Evolutionary conservation across 2,329 filamentous ascomycete genomes (phyloP).

Genomic region (Scolecobasidium constrictum): DNA sequence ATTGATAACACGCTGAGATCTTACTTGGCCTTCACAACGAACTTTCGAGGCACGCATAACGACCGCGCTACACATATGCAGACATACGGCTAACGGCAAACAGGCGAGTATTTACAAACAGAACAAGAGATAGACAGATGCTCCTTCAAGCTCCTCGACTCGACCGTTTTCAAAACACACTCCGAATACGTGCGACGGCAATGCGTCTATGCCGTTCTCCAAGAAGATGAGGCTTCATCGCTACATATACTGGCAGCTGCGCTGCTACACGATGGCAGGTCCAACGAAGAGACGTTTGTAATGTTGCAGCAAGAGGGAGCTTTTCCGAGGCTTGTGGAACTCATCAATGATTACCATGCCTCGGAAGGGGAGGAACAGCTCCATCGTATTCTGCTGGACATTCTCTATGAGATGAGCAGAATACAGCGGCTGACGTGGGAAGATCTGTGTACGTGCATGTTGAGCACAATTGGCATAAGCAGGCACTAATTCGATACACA

Average conservation of each 20-base stretch:
- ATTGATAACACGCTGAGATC: slow-evolving; percentile 80
- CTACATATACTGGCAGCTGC: slow-evolving; percentile 76
- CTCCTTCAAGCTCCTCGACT: slow-evolving; percentile 66
- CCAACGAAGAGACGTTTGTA: slow-evolving; percentile 67
- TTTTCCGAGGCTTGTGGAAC: slow-evolving; percentile 72
- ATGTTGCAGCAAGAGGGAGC: slow-evolving; percentile 80
- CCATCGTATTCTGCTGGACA: slow-evolving; percentile 71
- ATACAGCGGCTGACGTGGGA: slow-evolving; percentile 70
- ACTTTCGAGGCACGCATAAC: slow-evolving; percentile 47
- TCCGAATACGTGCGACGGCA: slow-evolving; percentile 83
- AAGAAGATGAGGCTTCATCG: slow-evolving; percentile 73
- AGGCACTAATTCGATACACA: too few relatives aligned
- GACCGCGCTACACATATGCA: slow-evolving; percentile 7
- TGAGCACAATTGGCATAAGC: too few relatives aligned
- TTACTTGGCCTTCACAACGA: slow-evolving; percentile 70
- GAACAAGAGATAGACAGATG: slow-evolving; percentile 75
- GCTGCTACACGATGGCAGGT: slow-evolving; percentile 75
- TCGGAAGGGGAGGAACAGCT: slow-evolving; percentile 27
- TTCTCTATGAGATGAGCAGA: slow-evolving; percentile 93
- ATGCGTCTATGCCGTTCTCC: slow-evolving; percentile 79
- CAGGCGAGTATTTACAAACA: slow-evolving; percentile 59
- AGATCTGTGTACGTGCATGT: slow-evolving; percentile 60
- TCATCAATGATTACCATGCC: slow-evolving; percentile 48
- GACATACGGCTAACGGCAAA: slow-evolving; percentile 11
- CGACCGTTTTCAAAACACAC: slow-evolving; percentile 62